Base-by-base conservation (phyloP, 768 basidiomycete species). In the Boletus rubroflammeus region DNA sequence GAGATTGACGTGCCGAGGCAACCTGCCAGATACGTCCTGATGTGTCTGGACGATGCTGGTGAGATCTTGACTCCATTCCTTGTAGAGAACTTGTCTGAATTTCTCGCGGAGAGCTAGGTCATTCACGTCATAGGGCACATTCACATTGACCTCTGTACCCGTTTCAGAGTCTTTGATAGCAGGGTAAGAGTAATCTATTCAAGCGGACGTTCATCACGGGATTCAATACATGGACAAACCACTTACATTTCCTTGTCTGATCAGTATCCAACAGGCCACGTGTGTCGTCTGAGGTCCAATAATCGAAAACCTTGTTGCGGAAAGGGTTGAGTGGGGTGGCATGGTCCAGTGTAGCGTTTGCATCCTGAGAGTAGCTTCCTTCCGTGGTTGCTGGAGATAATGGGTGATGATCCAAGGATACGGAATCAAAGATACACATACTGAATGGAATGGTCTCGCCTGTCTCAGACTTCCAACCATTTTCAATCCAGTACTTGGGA, bases 111-210 rank as follows among this genome's bases (percentile, higher is more conserved):
- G 51, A 11, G 35, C 0, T 5, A 44, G 2, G 8, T 61, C 8
- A 0, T 9, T 44, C 8, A 28, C 31, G 2, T 63, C 47, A 2
- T 60, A 60, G 1, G 62, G 58, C 7, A 34, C 48, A 13, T 57
- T 48, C n/a, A 64, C 62, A 35, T 57, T 38, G 34, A 64, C 58
- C 11, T 47, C 39, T 8, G 6, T 13, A 11, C 44, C 45, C 2
- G 51, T 51, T 6, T 3, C n/a, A 19, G 47, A 38, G 26, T 61
- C 62, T 10, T 11, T 58, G 25, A 63, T 61, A 8, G 51, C 23
- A 26, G 62, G 62, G 28, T 63, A 63, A 11, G 62, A 61, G 39
- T 63, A 63, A 38, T 64, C 62, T 63, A 31, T 53, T 11, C 21
- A 14, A 44, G 31, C 6, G 3, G 11, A 19, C 2, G 5, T 47